phyloP scores from a whole-genome alignment of 179 eudicot genomes.

The Spinacia oleracea region DNA sequence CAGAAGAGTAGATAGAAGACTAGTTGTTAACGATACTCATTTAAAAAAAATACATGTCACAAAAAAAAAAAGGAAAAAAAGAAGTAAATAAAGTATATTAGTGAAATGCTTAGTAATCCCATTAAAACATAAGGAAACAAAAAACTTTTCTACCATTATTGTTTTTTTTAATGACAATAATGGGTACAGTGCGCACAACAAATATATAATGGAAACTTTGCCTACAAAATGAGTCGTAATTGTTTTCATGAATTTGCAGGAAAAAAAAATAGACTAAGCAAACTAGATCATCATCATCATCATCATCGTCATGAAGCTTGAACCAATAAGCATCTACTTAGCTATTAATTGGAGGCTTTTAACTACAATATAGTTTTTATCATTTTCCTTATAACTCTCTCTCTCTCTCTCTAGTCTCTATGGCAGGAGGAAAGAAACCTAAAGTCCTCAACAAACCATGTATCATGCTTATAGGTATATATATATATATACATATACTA shows the following conservation, averaged over 20 bases:
- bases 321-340: not conserved
- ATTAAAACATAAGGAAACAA: constrained; percentile 6
- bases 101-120: constrained; percentile 22
- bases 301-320: constrained; percentile 18
- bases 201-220: constrained; percentile 20
- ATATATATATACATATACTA: too few relatives aligned
- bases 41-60: not conserved
- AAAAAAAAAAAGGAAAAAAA: not conserved
- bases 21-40: too few relatives aligned
- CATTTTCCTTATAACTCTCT: not conserved
- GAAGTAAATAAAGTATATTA: not conserved
- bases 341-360: constrained; percentile 18
- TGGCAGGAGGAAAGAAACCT: constrained; percentile 44
- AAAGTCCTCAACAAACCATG: constrained; percentile 73
- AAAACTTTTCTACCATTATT: not conserved
- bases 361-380: not conserved
- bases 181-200: constrained; percentile 1
- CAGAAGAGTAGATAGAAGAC: too few relatives aligned
- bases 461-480: constrained; percentile 75
- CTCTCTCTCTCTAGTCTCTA: not conserved
- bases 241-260: constrained; percentile 2
- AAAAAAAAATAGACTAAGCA: not conserved
- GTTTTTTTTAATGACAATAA: constrained; percentile 22
- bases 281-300: constrained; percentile 22
- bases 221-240: constrained; percentile 1